Conservation (phyloP, 2,329 filamentous ascomycete species). For the Chalara sp. region DNA sequence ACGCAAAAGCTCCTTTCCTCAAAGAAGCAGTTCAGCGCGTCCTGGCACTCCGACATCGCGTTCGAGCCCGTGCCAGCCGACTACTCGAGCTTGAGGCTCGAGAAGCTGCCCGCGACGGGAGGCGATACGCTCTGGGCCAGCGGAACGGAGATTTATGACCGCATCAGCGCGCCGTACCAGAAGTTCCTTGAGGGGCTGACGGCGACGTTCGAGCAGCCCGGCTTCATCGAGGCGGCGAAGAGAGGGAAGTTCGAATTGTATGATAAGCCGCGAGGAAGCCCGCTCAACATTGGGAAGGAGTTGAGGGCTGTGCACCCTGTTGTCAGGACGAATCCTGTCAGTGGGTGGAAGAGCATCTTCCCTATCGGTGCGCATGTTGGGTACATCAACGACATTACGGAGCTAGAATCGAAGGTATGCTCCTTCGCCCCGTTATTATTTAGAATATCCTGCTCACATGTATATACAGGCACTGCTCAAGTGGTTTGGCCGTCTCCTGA, state of each 20-base stretch:
- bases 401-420: slow-evolving; percentile 32
- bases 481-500: slow-evolving; percentile 44
- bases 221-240: slow-evolving; percentile 42
- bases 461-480: slow-evolving; percentile 35
- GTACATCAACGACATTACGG: slow-evolving; percentile 43
- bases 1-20: slow-evolving; percentile 3
- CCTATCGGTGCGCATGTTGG: slow-evolving; percentile 43
- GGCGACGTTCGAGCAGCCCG: slow-evolving; percentile 43
- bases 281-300: slow-evolving; percentile 40
- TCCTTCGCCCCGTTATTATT: no score
- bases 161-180: slow-evolving; percentile 48
- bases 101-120: slow-evolving; percentile 47
- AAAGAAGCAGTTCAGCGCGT: slow-evolving; percentile 36
- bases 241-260: slow-evolving; percentile 38
- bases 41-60: slow-evolving; percentile 58
- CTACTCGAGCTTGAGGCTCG: slow-evolving; percentile 52
- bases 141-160: slow-evolving; percentile 61
- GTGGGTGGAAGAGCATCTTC: slow-evolving; percentile 50
- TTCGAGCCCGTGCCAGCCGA: slow-evolving; percentile 59
- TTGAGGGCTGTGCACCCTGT: slow-evolving; percentile 47
- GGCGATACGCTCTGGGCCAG: slow-evolving; percentile 59
- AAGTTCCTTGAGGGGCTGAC: slow-evolving; percentile 54
- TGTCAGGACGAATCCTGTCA: slow-evolving; percentile 49
- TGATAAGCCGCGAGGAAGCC: slow-evolving; percentile 37
- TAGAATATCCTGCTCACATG: no score